Base-by-base conservation (phyloP, 1,284 basidiomycete genomes). In the Testicularia cyperi region DNA sequence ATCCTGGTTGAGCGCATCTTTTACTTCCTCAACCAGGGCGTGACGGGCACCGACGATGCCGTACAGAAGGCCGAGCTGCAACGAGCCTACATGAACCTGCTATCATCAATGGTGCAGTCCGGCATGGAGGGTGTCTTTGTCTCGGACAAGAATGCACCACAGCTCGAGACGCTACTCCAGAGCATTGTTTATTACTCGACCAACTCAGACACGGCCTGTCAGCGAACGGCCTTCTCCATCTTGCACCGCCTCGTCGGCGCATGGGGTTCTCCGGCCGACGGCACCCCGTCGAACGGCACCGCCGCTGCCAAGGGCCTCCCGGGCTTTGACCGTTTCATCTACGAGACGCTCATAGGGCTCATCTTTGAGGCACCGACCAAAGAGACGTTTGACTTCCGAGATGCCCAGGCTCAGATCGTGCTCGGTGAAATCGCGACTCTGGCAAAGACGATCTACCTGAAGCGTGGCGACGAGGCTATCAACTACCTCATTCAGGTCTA, bases 241-340 rank as follows among this genome's bases (percentile, higher is more conserved):
- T 82, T 98, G 37, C 83, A 83, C 38, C 78, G 80, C 35, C 77
- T 81, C 14, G 83, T 92, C 28, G 80, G 81, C n/a, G 82, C 84
- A 3, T 97, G 92, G 92, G 87, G 86, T 12, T 44, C 46, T 29
- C 30, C 32, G 13, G 35, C 54, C 10, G 68, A 68, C 39, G 44
- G 44, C 77, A 7, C 21, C 14, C 15, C 16, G 5, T 19, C 29
- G 13, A n/a, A n/a, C n/a, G n/a, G n/a, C n/a, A n/a, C n/a, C n/a
- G n/a, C n/a, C n/a, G n/a, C n/a, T n/a, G n/a, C n/a, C n/a, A 25
- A 43, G n/a, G 49, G 36, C 6, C 14, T 98, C 21, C 90, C 90
- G 12, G 94, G 94, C 1, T 98, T 97, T 73, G 91, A 96, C 66
- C 82, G 84, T 12, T 95, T 95, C 74, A 83, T 96, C 38, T 99